Evolutionary conservation across 768 basidiomycete species (phyloP).

Genomic region (Podaxis rugospora): DNA sequence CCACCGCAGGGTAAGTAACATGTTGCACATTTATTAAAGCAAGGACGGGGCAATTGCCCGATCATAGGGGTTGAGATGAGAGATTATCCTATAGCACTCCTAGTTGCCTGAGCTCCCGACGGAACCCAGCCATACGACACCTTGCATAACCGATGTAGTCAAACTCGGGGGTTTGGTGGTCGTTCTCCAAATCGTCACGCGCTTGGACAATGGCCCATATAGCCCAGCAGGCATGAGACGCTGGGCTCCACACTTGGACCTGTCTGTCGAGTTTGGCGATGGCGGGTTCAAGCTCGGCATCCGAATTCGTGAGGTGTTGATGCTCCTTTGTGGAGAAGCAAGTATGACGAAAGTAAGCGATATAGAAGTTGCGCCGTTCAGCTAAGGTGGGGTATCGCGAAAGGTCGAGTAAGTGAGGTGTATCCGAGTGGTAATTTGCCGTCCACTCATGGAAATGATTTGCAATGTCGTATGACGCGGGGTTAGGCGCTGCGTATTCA

Average conservation of each 20-base stretch:
- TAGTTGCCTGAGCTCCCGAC: conserved; percentile 47
- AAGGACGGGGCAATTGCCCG: neutral
- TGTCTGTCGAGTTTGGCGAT: conserved; percentile 67
- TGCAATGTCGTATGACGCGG: conserved; percentile 92
- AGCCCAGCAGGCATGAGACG: conserved; percentile 89
- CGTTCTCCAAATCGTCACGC: conserved; percentile 61
- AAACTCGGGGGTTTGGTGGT: conserved; percentile 68
- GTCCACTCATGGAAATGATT: conserved; percentile 99
- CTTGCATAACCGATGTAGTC: conserved; percentile 85
- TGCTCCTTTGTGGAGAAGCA: conserved; percentile 6
- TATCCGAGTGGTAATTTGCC: conserved; percentile 74
- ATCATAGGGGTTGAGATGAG: neutral
- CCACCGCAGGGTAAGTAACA: neutral
- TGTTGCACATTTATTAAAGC: neutral
- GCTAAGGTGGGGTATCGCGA: conserved; percentile 66
- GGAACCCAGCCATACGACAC: conserved; percentile 63
- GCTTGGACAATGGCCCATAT: conserved; percentile 95
- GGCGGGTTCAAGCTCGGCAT: conserved; percentile 36
- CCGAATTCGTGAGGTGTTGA: conserved; percentile 20
- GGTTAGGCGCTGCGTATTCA: conserved; percentile 92
- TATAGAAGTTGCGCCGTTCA: conserved; percentile 82
- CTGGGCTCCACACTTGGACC: conserved; percentile 85
- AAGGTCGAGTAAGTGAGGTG: conserved; percentile 61
- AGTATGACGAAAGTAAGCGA: conserved; percentile 68
- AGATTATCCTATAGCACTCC: conserved; percentile 21